Evolutionary conservation across 768 basidiomycete genomes (phyloP).

Genomic region (Agaricus blazei): DNA sequence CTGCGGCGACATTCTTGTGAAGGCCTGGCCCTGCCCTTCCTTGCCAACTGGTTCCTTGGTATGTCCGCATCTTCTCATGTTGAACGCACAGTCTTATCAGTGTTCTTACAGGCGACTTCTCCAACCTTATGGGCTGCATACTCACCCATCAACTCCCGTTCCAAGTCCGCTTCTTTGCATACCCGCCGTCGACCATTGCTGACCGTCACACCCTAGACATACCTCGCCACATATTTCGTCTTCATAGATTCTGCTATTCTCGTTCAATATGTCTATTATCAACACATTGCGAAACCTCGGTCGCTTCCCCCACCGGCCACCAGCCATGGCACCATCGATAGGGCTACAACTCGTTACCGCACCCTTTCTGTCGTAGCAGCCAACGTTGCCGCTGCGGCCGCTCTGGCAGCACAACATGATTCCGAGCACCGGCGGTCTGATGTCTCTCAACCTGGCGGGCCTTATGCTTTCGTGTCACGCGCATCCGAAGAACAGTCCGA

Average conservation of each 20-base stretch:
- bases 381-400: slow-evolving; percentile 68
- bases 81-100: not conserved
- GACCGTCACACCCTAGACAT: slow-evolving; percentile 49
- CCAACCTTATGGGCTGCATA: slow-evolving; percentile 88
- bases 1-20: slow-evolving; percentile 71
- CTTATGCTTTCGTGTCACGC: slow-evolving; percentile 9
- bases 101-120: slow-evolving; percentile 66
- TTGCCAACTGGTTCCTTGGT: slow-evolving; percentile 92
- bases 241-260: slow-evolving; percentile 74
- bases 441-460: not conserved
- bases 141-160: slow-evolving; percentile 93
- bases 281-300: slow-evolving; percentile 28
- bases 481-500: slow-evolving; percentile 5
- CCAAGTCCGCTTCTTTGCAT: slow-evolving; percentile 52
- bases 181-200: slow-evolving; percentile 6
- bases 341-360: slow-evolving; percentile 57
- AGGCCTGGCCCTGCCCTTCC: slow-evolving; percentile 88
- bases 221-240: slow-evolving; percentile 90
- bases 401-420: slow-evolving; percentile 54
- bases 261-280: slow-evolving; percentile 79
- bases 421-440: slow-evolving; percentile 12
- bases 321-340: slow-evolving; percentile 38
- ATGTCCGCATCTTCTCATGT: slow-evolving; percentile 18
- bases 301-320: slow-evolving; percentile 29
- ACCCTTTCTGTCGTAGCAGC: slow-evolving; percentile 65